Evolutionary conservation across 2,329 filamentous ascomycete species (phyloP).

Genomic region (Emmonsia crescens): DNA sequence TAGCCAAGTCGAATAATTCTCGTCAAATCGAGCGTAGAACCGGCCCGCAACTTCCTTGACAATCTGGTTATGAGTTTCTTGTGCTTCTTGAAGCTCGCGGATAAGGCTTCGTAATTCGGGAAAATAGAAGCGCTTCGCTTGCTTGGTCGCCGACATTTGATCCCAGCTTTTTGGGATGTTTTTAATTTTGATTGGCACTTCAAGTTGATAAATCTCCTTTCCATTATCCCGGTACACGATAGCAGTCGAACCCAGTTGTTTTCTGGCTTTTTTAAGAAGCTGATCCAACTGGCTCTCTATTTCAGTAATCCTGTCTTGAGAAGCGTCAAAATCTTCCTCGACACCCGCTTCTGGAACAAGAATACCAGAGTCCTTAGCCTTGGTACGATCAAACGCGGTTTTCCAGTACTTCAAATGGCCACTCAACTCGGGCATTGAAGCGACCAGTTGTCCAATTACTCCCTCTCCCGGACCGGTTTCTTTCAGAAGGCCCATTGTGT

Average conservation of each 20-base stretch:
- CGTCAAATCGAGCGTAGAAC: conserved; percentile 80
- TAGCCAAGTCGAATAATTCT: conserved; percentile 76
- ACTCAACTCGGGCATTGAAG: conserved; percentile 73
- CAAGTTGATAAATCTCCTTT: conserved; percentile 94
- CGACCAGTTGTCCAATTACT: conserved; percentile 71
- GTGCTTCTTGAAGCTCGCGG: conserved; percentile 79
- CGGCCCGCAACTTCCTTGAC: conserved; percentile 73
- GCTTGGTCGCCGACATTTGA: conserved; percentile 88
- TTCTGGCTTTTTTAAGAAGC: conserved; percentile 60
- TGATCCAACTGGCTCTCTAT: conserved; percentile 63
- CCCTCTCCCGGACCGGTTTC: conserved; percentile 67
- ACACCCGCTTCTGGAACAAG: conserved; percentile 79
- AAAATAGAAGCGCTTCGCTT: conserved; percentile 91
- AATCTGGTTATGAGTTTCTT: conserved; percentile 86
- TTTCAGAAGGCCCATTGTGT: conserved; percentile 71
- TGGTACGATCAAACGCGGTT: conserved; percentile 74
- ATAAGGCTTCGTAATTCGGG: conserved; percentile 71
- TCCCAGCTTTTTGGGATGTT: conserved; percentile 75
- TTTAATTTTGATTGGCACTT: conserved; percentile 76
- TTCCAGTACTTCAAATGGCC: conserved; percentile 74
- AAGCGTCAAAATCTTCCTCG: conserved; percentile 84
- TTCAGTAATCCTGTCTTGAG: conserved; percentile 62
- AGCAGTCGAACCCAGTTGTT: conserved; percentile 60
- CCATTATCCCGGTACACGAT: conserved; percentile 75
- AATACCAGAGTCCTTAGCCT: conserved; percentile 67